Conservation (phyloP, 1,284 basidiomycete genomes). For the Gymnopus androsaceus region DNA sequence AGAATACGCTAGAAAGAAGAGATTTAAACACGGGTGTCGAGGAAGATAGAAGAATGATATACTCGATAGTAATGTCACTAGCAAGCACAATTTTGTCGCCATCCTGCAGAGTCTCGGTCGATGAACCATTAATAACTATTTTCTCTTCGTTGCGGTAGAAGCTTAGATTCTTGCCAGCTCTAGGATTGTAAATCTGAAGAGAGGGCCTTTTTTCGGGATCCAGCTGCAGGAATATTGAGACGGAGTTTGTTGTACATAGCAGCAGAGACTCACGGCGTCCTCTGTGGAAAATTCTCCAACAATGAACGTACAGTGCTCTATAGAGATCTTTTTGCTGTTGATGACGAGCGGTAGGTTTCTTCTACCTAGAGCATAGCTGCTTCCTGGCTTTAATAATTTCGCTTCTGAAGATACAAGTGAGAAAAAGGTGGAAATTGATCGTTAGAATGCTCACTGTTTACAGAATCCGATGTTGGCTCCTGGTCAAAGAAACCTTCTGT, state of each 20-base stretch:
- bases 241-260: neutral
- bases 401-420: conserved; percentile 42
- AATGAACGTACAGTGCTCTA: conserved; percentile 54
- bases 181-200: conserved; percentile 47
- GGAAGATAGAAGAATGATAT: neutral
- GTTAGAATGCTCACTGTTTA: neutral
- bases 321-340: conserved; percentile 62
- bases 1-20: neutral
- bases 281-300: conserved; percentile 51
- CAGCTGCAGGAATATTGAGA: conserved; percentile 27
- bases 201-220: conserved; percentile 41
- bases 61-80: neutral
- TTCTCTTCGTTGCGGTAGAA: conserved; percentile 35
- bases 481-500: conserved; percentile 37
- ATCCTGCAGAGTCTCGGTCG: conserved; percentile 40
- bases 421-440: neutral
- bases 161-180: conserved; percentile 44
- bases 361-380: conserved; percentile 54
- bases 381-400: conserved; percentile 63
- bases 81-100: conserved; percentile 40
- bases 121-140: conserved; percentile 31
- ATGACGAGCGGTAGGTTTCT: conserved; percentile 53
- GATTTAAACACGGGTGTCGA: neutral
- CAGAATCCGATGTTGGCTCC: conserved; percentile 5
- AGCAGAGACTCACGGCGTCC: conserved; percentile 49